Evolutionary conservation across 140 eudicot species (phyloP), one percentile per base, ranked within the genome.

Genomic region (Flaveria floridana): DNA sequence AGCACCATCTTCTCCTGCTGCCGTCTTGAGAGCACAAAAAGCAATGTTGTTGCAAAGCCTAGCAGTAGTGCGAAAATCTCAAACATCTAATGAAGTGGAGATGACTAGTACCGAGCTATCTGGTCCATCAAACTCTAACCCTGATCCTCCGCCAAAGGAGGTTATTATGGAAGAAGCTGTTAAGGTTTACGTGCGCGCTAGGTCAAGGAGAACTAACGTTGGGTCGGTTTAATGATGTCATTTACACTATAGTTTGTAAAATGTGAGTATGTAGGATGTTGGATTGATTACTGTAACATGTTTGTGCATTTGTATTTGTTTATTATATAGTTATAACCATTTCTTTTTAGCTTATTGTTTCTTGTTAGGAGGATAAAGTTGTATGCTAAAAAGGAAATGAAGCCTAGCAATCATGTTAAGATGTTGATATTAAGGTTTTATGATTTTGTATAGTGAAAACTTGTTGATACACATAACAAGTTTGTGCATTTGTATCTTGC

Each of bases 131-230:
- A 78, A 65, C 68, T 39, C 77, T 48, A 81, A 66, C 58, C 73
- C 70, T 65, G 20, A 77, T 61, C 70, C 75, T 66, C 41, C 83
- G 4, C 70, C 75, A 1, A 76, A 80, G 52, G 96, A 92, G 46
- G 79, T 83, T 4, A 74, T 80, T 12, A 72, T 84, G 85, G 96
- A 86, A 53, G 98, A 86, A 57, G 76, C 70, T 8, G 72, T 51
- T 56, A 79, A 84, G 41, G 90, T 83, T 16, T 61, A 80, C 62
- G 80, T 91, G 2, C 85, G 88, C 67, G 86, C 75, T 3, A 89
- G 96, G 79, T 88, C 76, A 47, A 87, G 98, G 83, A 90, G 81
- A 76, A 42, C 81, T 8, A 75, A 85, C 44, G 76, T 69, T 7
- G 37, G 83, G 2, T 73, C 83, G 50, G 78, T 52, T 71, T 78